Conservation (phyloP, 2,329 filamentous ascomycete genomes). For the Apiospora kogelbergensis region DNA sequence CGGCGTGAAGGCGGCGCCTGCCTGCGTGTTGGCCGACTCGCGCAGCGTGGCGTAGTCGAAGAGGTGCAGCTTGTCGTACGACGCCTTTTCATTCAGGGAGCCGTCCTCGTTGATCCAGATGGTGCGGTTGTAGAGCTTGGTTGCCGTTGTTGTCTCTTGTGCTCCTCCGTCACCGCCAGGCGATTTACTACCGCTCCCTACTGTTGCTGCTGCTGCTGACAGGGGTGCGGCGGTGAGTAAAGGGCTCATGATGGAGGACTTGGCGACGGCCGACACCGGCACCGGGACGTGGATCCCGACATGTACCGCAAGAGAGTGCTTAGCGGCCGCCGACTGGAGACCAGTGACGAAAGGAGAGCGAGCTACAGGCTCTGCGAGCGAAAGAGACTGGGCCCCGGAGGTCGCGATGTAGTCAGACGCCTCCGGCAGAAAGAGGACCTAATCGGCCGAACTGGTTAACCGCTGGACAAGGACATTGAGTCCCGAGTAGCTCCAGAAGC, state of each 20-base stretch:
- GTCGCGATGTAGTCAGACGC: constrained; percentile 84
- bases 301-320: constrained; percentile 69
- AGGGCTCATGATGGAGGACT: not conserved
- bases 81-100: constrained; percentile 37
- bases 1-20: constrained; percentile 60
- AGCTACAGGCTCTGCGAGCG: constrained; percentile 66
- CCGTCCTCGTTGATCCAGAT: constrained; percentile 51
- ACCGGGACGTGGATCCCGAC: constrained; percentile 84
- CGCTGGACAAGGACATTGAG: not conserved
- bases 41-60: constrained; percentile 67
- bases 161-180: not conserved
- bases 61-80: constrained; percentile 87
- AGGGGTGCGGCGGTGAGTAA: constrained; percentile 9
- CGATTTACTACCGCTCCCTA: not conserved
- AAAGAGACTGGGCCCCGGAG: constrained; percentile 65
- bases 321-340: constrained; percentile 65
- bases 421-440: constrained; percentile 89
- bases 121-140: constrained; percentile 51
- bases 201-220: not conserved
- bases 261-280: constrained; percentile 32
- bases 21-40: constrained; percentile 63
- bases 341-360: constrained; percentile 74
- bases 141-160: constrained; percentile 9
- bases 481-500: no score
- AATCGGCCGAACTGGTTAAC: constrained; percentile 12